Percentiles rank a stretch among this genome's conserved stretches.
phyloP scores from a whole-genome alignment of 202 grass and related monocot genomes.

The Digitaria exilis region DNA sequence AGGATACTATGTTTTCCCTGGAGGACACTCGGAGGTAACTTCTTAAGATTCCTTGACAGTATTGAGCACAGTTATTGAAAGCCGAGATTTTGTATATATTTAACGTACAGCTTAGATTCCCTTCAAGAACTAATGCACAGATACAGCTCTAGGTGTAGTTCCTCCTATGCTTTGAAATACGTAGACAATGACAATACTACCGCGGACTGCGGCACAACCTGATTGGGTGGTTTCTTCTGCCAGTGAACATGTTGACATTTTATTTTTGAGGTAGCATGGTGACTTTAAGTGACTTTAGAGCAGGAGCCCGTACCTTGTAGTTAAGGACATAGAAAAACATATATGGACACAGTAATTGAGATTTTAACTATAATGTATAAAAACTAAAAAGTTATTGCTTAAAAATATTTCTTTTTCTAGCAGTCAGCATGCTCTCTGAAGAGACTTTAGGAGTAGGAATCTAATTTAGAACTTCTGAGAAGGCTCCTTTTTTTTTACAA shows the following conservation, averaged over 20 bases:
- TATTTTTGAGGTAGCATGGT: slow-evolving; percentile 3
- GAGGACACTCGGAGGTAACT: slow-evolving; percentile 92
- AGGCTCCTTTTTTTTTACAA: too few species aligned
- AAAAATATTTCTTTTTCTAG: not conserved
- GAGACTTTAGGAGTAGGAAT: not conserved
- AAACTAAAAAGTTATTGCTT: not conserved
- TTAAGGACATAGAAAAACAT: not conserved
- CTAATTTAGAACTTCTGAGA: not conserved
- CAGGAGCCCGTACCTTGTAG: not conserved
- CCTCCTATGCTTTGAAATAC: not conserved
- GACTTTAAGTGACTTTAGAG: not conserved
- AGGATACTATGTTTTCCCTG: slow-evolving; percentile 88
- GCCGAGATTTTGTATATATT: not conserved
- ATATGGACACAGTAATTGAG: not conserved
- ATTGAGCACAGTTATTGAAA: not conserved
- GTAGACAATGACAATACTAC: not conserved
- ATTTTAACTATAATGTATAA: not conserved
- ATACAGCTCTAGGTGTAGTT: not conserved
- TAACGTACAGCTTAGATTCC: not conserved
- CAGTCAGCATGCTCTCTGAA: not conserved
- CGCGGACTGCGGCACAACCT: not conserved
- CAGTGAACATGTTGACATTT: slow-evolving; percentile 4
- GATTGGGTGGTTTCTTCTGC: slow-evolving; percentile 5
- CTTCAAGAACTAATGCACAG: not conserved
- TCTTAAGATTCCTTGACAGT: not conserved